These are phyloP conservation scores for Dentipellis sp. DNA, from an alignment of 768 basidiomycete genomes.

Conservation along the genomic window DNA sequence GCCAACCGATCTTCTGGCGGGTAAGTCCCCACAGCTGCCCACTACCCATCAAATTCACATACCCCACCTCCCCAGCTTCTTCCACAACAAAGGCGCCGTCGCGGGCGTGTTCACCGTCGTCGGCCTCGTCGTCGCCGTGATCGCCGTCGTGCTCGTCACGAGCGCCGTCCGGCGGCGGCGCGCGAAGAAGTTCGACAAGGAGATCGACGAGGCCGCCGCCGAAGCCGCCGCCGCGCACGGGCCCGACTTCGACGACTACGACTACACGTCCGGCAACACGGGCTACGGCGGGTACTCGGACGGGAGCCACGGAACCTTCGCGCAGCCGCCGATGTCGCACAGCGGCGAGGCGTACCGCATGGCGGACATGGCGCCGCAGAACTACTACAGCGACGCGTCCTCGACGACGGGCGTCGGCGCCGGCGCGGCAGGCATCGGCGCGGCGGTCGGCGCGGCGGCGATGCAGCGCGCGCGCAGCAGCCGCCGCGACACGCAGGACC, in stretches of 20 bases:
- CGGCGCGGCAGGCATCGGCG: constrained; percentile 31
- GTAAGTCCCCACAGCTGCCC: background rate
- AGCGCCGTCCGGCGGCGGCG: constrained; percentile 54
- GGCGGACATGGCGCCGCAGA: constrained; percentile 32
- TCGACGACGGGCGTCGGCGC: constrained; percentile 17
- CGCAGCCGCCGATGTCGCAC: constrained; percentile 26
- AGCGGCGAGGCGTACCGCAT: constrained; percentile 38
- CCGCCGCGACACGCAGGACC: constrained; percentile 22
- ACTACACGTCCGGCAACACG: constrained; percentile 24
- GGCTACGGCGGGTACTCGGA: constrained; percentile 34
- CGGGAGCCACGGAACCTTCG: constrained; percentile 48
- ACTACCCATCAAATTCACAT: background rate
- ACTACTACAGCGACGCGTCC: constrained; percentile 26
- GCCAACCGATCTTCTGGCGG: background rate
- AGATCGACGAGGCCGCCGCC: constrained; percentile 61
- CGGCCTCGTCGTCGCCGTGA: constrained; percentile 46
- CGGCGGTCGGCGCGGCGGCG: constrained; percentile 13
- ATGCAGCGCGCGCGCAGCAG: constrained; percentile 21
- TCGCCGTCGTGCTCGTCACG: constrained; percentile 44
- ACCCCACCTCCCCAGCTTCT: constrained; percentile 38
- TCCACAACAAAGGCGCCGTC: constrained; percentile 62
- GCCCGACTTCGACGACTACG: constrained; percentile 42
- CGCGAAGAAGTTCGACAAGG: constrained; percentile 57
- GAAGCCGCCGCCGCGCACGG: constrained; percentile 46
- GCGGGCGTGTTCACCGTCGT: constrained; percentile 66